These are phyloP conservation scores for Megacollybia platyphylla DNA, from an alignment of 1,284 basidiomycete species.

Conservation along the genomic window DNA sequence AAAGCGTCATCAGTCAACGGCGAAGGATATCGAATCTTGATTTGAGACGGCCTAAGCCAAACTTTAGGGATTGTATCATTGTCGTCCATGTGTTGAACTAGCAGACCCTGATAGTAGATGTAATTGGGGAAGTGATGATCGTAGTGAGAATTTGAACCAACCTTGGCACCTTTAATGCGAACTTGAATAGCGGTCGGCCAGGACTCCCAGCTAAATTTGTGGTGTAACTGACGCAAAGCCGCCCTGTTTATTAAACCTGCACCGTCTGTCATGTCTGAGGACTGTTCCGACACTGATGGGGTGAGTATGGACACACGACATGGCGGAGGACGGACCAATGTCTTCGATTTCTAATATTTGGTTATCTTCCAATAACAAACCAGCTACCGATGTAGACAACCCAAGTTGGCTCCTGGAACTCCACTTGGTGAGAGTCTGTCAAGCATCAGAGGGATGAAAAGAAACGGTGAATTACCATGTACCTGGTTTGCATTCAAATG, in stretches of 20 bases:
- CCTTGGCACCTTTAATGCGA: constrained; percentile 31
- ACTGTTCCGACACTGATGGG: constrained; percentile 11
- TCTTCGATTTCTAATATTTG: constrained; percentile 20
- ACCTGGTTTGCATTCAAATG: constrained; percentile 17
- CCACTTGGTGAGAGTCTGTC: constrained; percentile 38
- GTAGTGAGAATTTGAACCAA: constrained; percentile 10
- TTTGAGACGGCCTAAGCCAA: constrained; percentile 28
- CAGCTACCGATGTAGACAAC: constrained; percentile 22
- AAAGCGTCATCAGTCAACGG: constrained; percentile 19
- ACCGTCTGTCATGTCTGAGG: constrained; percentile 42
- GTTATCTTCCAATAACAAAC: constrained; percentile 12
- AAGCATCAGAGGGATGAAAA: constrained; percentile 1
- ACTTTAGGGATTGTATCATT: constrained; percentile 18
- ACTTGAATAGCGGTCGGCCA: constrained; percentile 37
- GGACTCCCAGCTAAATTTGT: constrained; percentile 20
- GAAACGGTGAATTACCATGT: background rate
- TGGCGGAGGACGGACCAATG: constrained; percentile 17
- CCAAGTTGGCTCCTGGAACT: constrained; percentile 31
- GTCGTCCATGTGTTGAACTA: constrained; percentile 22
- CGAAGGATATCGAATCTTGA: constrained; percentile 33
- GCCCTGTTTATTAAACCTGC: constrained; percentile 31
- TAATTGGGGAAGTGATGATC: background rate
- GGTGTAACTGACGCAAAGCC: constrained; percentile 13
- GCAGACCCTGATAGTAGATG: constrained; percentile 22
- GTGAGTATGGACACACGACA: constrained; percentile 2